Percentiles rank a stretch among this genome's conserved stretches.
These are phyloP conservation scores for Vigna nakashimae DNA, from an alignment of 306 rosid species.

Conservation along the genomic window DNA sequence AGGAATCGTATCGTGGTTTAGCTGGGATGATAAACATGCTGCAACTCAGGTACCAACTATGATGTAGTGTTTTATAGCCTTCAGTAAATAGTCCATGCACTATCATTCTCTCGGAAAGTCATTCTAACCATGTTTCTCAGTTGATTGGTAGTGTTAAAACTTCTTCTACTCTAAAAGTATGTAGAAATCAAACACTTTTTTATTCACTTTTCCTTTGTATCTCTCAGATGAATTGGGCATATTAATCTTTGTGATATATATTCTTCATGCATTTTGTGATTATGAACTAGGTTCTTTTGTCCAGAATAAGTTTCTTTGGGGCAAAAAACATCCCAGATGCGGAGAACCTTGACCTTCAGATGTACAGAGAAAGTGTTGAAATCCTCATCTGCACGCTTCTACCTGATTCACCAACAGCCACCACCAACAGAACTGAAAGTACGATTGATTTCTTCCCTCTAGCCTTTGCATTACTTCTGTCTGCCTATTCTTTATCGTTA, in stretches of 20 bases:
- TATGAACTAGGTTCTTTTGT: slow-evolving; percentile 67
- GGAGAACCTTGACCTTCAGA: slow-evolving; percentile 71
- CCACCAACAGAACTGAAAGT: slow-evolving; percentile 67
- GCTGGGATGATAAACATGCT: slow-evolving; percentile 85
- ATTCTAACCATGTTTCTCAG: not conserved
- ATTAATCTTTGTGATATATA: slow-evolving; percentile 7
- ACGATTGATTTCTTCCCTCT: slow-evolving; percentile 36
- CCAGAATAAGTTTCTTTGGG: slow-evolving; percentile 68
- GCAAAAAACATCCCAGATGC: slow-evolving; percentile 40
- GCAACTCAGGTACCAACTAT: slow-evolving; percentile 59
- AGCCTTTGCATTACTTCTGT: slow-evolving; percentile 1
- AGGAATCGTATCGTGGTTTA: slow-evolving; percentile 70
- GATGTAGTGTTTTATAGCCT: not conserved
- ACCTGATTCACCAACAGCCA: slow-evolving; percentile 72
- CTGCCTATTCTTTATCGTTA: not conserved
- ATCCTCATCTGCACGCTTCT: slow-evolving; percentile 62
- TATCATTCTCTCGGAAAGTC: not conserved
- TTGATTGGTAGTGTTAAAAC: not conserved
- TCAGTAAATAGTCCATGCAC: not conserved
- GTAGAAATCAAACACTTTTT: not conserved
- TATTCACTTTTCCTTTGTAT: not conserved
- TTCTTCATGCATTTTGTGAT: slow-evolving; percentile 36
- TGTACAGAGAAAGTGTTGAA: slow-evolving; percentile 72
- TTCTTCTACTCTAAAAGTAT: not conserved
- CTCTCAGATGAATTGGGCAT: slow-evolving; percentile 19